Base-by-base conservation (phyloP, 2,329 filamentous ascomycete genomes). In the Ophiostoma montium region DNA sequence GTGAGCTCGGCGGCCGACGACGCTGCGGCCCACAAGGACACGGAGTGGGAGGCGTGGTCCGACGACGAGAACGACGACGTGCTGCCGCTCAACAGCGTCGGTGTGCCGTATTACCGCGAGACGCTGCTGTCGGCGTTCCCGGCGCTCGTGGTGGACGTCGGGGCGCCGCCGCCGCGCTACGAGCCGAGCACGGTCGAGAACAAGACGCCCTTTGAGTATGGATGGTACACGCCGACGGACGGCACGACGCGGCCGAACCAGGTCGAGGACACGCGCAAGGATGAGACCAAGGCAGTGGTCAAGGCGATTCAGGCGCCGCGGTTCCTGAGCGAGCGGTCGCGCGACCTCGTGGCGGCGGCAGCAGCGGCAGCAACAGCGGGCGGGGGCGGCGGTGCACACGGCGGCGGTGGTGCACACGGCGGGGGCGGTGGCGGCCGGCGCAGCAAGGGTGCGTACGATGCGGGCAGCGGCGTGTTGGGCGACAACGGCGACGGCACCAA, bases 51-150 rank as follows among this genome's bases (percentile, higher is more conserved):
- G 33, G 54, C 51, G 11, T 55, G 53, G 53, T 56, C 54, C 2
- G 54, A 56, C 36, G 52, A 54, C 6, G 55, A 56, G 36, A 50
- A 50, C 30, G 55, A 53, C n/a, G 55, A 57, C n/a, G 36, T 19
- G 8, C 86, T 82, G 5, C 88, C 92, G 0, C 62, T 98, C 38
- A 96, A 82, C 64, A 77, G 80, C 32, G 72, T 96, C 47, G 94
- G 92, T 11, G 83, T 98, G 75, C 90, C 92, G 1, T 94, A 89
- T 63, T 98, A 98, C 63, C 79, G 89, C 53, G 90, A 96, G 53
- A 72, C 76, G 13, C 73, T 98, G 11, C 72, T 94, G 35, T 98
- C 92, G 3, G 82, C 86, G 35, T 95, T 90, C 87, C 88, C 92
- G 23, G 81, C 79, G 52, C 72, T 89, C 58, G 65, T 92, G 1